Percentiles rank a stretch among this genome's conserved stretches.
phyloP scores from a whole-genome alignment of 176 grass and related monocot genomes.

The Avena sativa region DNA sequence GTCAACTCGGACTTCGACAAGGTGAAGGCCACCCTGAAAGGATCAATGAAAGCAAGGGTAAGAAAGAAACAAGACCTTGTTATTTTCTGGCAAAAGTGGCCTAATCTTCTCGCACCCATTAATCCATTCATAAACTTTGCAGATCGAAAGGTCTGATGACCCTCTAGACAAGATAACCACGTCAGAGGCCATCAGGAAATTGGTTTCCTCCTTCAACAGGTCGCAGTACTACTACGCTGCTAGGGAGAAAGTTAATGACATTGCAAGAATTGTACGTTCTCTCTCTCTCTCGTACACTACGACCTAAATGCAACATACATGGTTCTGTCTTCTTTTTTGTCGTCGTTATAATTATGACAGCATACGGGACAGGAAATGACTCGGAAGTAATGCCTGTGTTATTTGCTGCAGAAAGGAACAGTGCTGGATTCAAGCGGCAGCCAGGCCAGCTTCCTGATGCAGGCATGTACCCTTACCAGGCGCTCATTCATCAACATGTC shows the following conservation, averaged over 20 bases:
- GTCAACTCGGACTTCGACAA: slow-evolving; percentile 99
- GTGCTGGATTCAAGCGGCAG: slow-evolving; percentile 89
- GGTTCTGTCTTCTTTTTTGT: not conserved
- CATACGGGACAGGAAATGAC: slow-evolving; percentile 11
- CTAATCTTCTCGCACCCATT: no score
- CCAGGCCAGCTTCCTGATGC: slow-evolving; percentile 95
- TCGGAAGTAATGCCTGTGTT: slow-evolving; percentile 1
- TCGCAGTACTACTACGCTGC: slow-evolving; percentile 76
- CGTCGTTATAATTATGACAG: not conserved
- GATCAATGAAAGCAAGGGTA: slow-evolving; percentile 89
- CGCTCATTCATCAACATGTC: slow-evolving; percentile 99
- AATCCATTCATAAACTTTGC: slow-evolving; percentile 19
- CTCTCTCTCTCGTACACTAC: not conserved
- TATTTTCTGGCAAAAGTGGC: no score
- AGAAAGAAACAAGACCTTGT: no score
- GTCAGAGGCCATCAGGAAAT: slow-evolving; percentile 76
- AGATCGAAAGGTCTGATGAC: slow-evolving; percentile 81
- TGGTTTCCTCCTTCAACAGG: slow-evolving; percentile 66
- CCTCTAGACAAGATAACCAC: slow-evolving; percentile 87
- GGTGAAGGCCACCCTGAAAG: slow-evolving; percentile 97
- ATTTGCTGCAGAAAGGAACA: slow-evolving; percentile 79
- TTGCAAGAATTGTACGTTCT: slow-evolving; percentile 75
- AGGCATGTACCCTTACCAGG: slow-evolving; percentile 80
- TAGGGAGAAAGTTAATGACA: slow-evolving; percentile 87
- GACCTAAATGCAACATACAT: slow-evolving; percentile 6